Base-by-base conservation (phyloP, 768 basidiomycete genomes). In the Auricularia heimuer region DNA sequence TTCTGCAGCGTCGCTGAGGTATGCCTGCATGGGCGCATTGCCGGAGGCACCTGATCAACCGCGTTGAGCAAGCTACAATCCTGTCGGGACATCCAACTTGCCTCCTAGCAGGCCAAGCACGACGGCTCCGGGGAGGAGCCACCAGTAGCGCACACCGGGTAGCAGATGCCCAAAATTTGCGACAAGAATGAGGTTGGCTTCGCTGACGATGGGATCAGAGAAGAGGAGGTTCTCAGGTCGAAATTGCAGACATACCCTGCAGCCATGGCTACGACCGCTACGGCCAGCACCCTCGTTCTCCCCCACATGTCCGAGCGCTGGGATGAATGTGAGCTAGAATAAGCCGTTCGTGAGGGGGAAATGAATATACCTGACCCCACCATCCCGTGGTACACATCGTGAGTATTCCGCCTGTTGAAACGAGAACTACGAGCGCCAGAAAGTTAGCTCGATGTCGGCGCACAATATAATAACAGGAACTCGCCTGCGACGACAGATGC, bases 271-370 rank as follows among this genome's bases (percentile, higher is more conserved):
- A 60, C 33, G 3, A 60, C 56, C 14, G 56, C 56, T 8, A 60
- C 56, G 2, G 56, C 56, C 11, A 60, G 56, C 14, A 60, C 34
- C 12, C 24, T 6, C 18, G 56, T 60, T 18, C 56, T 29, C 18
- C 56, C 56, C 56, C 56, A 60, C 56, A 60, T 60, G 3, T 60
- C 56, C 24, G 56, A 60, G 29, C 56, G 24, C 56, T 60, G 29
- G n/a, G 1, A 54, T 0, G 0, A n/a, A 29, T 7, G 18, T 10
- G 11, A 24, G 56, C 1, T 14, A 3, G 24, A 6, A 24, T 29
- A n/a, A 60, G 34, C 18, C 1, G 3, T 4, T 24, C 34, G 16
- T n/a, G n/a, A n/a, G 3, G 56, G 2, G 6, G 8, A 16, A 18
- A 18, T 1, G 1, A 18, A 1, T 3, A 2, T 18, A 60, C 56